These are phyloP conservation scores for Penicillium soppii DNA, from an alignment of 495 filamentous ascomycete species.

Conservation along the genomic window DNA sequence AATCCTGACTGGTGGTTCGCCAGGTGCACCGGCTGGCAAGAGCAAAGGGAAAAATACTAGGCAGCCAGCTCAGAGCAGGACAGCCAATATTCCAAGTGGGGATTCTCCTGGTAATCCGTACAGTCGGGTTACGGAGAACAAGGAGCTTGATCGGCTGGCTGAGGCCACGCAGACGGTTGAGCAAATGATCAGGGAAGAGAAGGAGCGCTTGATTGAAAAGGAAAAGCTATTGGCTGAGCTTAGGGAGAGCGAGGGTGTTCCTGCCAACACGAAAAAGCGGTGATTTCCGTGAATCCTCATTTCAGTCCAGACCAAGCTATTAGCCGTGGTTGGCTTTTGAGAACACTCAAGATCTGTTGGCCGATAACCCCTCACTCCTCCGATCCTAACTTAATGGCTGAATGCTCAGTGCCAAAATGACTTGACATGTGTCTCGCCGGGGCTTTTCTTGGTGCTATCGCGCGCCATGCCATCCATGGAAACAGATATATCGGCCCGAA, in stretches of 20 bases:
- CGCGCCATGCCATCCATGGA: too few species aligned
- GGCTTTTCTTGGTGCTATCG: too few species aligned
- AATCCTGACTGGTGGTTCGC: conserved; percentile 65
- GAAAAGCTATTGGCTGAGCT: conserved; percentile 62
- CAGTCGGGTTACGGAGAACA: conserved; percentile 68
- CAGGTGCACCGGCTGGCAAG: conserved; percentile 28
- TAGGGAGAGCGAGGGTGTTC: conserved; percentile 54
- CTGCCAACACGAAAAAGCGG: conserved; percentile 42
- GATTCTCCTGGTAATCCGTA: conserved; percentile 68
- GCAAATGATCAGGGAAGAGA: conserved; percentile 67
- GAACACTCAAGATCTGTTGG: background rate
- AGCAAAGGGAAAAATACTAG: conserved; percentile 50
- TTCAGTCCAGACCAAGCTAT: background rate
- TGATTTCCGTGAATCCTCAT: conserved; percentile 18
- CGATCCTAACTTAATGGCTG: background rate
- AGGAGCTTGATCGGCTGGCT: conserved; percentile 59
- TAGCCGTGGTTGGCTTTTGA: background rate
- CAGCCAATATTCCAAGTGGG: conserved; percentile 67
- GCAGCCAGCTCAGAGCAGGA: conserved; percentile 51
- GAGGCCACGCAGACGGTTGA: conserved; percentile 67
- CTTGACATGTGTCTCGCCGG: too few species aligned
- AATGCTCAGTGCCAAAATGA: too few species aligned
- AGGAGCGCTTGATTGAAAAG: conserved; percentile 59
- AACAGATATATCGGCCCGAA: too few species aligned
- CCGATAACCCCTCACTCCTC: background rate